phyloP scores from a whole-genome alignment of 2,329 filamentous ascomycete genomes.

The Sarocladiaceae sp. region DNA sequence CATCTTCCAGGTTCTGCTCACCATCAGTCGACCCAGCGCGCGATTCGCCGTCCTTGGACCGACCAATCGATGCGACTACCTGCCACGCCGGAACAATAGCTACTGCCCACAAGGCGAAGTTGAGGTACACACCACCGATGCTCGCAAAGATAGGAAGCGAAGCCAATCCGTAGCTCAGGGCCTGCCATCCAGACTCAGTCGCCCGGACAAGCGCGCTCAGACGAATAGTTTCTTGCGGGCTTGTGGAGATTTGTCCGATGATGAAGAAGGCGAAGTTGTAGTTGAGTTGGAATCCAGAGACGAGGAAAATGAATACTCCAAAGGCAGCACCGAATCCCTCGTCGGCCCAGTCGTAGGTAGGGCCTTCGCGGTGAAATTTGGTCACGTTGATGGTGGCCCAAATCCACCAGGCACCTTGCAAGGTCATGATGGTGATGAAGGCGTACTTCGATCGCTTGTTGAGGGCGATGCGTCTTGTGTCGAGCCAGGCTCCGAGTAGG shows the following conservation, averaged over 20 bases:
- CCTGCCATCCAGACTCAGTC: conserved; percentile 65
- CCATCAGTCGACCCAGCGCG: no score
- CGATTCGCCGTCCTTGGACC: background rate
- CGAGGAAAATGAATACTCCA: conserved; percentile 60
- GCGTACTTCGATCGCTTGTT: conserved; percentile 47
- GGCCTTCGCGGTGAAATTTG: conserved; percentile 48
- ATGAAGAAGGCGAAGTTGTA: conserved; percentile 69
- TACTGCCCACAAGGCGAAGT: conserved; percentile 61
- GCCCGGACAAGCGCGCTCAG: conserved; percentile 60
- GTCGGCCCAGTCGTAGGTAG: conserved; percentile 60
- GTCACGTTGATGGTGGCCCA: conserved; percentile 63
- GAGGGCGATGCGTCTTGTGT: conserved; percentile 46
- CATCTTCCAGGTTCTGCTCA: no score
- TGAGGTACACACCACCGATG: conserved; percentile 61
- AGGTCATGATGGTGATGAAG: conserved; percentile 44
- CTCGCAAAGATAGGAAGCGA: conserved; percentile 56
- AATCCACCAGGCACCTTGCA: conserved; percentile 65
- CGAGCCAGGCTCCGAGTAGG: conserved; percentile 56
- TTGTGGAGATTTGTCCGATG: conserved; percentile 55
- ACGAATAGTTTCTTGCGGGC: conserved; percentile 58
- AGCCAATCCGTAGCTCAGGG: conserved; percentile 62
- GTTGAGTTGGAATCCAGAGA: conserved; percentile 65
- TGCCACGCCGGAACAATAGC: conserved; percentile 60
- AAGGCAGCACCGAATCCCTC: conserved; percentile 60
- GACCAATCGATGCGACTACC: conserved; percentile 26